Evolutionary conservation across 148 eudicot species (phyloP), one percentile per base, ranked within the genome.

Genomic region (Dysphania ambrosioides): DNA sequence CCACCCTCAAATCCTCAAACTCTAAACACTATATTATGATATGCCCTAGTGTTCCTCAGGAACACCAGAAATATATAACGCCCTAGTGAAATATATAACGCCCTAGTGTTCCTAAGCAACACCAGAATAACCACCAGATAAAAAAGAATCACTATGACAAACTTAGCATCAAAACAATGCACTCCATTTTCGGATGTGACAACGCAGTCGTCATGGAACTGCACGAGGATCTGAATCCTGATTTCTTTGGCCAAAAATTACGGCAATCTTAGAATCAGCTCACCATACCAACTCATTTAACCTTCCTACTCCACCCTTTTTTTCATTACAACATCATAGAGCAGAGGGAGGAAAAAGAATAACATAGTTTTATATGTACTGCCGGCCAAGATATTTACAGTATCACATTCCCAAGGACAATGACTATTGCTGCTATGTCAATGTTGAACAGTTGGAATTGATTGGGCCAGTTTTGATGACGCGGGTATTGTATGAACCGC

Each of bases 401-500:
- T 35, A 51, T 32, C 49, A 2, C 72, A 68, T 19, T 71, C 70
- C 61, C 53, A 66, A 6, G 61, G 49, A 71, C 66, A 34, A 38
- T 36, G 57, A 64, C 44, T 5, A 31, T 51, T 72, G 53, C 29
- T 60, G 56, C 68, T 72, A 70, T 27, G 56, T 75, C 75, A 70
- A 47, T 18, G 63, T 81, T 26, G 82, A 81, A 63, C 92, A 91
- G 84, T 66, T 78, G 40, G 83, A 75, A 68, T 72, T 65, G 1
- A 73, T 72, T 7, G 85, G 70, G 75, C 77, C 83, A 36, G 83
- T 79, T 85, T 90, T 91, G 79, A 94, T 94, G 23, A 94, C 96
- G 63, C 97, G 83, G 27, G 97, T 94, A 68, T 94, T 93, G 85
- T 93, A 93, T 2, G 98, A 93, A 58, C 98, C 89, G 75, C 98